Conservation (phyloP, 2,329 filamentous ascomycete genomes). For the Xylariomycetidae sp. region DNA sequence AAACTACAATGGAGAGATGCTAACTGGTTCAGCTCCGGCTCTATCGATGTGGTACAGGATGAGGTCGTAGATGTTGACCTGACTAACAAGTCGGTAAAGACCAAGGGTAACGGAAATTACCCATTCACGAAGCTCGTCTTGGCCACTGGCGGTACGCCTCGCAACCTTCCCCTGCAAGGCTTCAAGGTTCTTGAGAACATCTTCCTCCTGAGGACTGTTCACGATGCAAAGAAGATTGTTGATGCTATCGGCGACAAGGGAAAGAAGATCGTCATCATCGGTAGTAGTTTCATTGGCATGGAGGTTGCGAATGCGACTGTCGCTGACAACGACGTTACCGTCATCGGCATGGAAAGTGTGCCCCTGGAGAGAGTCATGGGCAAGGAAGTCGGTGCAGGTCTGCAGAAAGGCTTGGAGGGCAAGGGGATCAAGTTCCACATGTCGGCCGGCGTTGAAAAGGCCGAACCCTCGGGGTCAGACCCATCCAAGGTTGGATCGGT, state of each 20-base stretch:
- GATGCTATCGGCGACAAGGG: conserved; percentile 73
- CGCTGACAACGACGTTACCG: conserved; percentile 76
- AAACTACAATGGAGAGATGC: conserved; percentile 75
- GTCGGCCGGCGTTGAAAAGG: conserved; percentile 76
- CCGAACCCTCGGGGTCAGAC: conserved; percentile 64
- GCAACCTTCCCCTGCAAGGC: conserved; percentile 71
- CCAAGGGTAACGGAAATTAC: conserved; percentile 65
- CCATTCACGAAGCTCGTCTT: conserved; percentile 85
- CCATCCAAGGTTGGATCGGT: conserved; percentile 73
- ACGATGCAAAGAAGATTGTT: conserved; percentile 73
- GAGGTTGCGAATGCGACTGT: conserved; percentile 83
- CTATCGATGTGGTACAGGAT: conserved; percentile 53
- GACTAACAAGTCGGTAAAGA: conserved; percentile 64
- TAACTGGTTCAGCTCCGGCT: conserved; percentile 67
- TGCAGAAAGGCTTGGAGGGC: conserved; percentile 75
- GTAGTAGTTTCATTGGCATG: conserved; percentile 96
- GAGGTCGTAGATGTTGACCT: conserved; percentile 77
- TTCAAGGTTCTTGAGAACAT: conserved; percentile 85
- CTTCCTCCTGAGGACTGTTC: conserved; percentile 75
- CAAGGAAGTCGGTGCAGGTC: conserved; percentile 70
- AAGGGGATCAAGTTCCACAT: conserved; percentile 88
- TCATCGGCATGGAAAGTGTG: conserved; percentile 82
- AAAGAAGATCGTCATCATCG: conserved; percentile 90
- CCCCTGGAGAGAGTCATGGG: conserved; percentile 87
- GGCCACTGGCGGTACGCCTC: conserved; percentile 78